phyloP scores from a whole-genome alignment of 192 early-diverging fungal species.

The Coemansia asiatica region DNA sequence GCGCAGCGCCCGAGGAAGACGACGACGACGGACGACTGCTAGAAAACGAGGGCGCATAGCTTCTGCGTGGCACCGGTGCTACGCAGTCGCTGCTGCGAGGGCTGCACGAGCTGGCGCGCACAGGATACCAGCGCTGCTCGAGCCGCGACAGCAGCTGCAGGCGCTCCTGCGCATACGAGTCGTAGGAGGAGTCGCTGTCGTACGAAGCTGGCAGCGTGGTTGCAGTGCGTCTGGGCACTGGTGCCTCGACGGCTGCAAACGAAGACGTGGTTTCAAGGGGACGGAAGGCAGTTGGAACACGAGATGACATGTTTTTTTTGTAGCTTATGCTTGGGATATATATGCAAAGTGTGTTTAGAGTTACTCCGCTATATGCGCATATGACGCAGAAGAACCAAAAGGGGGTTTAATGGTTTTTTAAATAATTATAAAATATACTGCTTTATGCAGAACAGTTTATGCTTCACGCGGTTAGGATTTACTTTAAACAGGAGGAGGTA shows the following conservation, averaged over 20 bases:
- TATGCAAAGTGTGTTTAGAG: not conserved
- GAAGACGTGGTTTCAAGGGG: slow-evolving; percentile 43
- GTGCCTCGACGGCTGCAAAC: slow-evolving; percentile 14
- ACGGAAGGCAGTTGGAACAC: slow-evolving; percentile 53
- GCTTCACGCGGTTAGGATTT: too few relatives aligned
- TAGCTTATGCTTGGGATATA: not conserved
- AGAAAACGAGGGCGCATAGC: slow-evolving; percentile 6
- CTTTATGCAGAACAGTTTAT: too few relatives aligned
- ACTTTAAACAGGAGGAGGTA: not conserved
- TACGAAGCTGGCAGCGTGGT: slow-evolving; percentile 33
- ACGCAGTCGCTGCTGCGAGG: slow-evolving; percentile 34
- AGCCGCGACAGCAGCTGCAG: slow-evolving; percentile 39
- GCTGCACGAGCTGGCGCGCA: slow-evolving; percentile 11
- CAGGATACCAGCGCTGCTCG: slow-evolving; percentile 50
- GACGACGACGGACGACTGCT: slow-evolving; percentile 21
- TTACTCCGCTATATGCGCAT: slow-evolving; percentile 10
- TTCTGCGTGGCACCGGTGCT: slow-evolving; percentile 39
- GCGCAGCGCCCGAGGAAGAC: slow-evolving; percentile 1
- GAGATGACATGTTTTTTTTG: slow-evolving; percentile 43
- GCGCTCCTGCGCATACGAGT: slow-evolving; percentile 30
- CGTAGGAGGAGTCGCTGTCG: slow-evolving; percentile 5
- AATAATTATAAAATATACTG: not conserved
- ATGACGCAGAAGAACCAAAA: not conserved
- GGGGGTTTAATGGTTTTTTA: not conserved
- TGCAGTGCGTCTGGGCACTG: slow-evolving; percentile 34